Evolutionary conservation across 768 basidiomycete species (phyloP).

Genomic region (Arthromyces matolae): DNA sequence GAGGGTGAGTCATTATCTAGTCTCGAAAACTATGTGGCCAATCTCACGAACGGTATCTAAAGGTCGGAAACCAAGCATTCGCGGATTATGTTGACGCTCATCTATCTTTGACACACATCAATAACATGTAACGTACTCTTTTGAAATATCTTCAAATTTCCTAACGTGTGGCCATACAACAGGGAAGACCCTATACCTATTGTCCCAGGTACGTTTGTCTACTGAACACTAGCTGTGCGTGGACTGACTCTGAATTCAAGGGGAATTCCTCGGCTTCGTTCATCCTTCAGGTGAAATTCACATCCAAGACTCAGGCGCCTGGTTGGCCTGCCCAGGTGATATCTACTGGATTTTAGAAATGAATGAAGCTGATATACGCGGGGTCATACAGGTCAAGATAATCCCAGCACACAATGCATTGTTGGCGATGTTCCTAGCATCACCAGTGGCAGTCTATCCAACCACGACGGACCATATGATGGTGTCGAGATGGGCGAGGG

Average conservation of each 20-base stretch:
- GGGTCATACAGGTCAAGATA: conserved; percentile 61
- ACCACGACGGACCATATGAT: conserved; percentile 48
- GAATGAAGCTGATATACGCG: no score
- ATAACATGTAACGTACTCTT: conserved; percentile 42
- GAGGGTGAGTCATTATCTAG: conserved; percentile 32
- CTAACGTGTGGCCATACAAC: neutral
- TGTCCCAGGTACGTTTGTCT: conserved; percentile 36
- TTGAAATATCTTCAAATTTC: neutral
- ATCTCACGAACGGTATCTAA: neutral
- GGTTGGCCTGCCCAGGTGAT: conserved; percentile 54
- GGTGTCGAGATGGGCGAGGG: conserved; percentile 22
- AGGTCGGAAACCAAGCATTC: conserved; percentile 60
- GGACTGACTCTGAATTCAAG: conserved; percentile 9
- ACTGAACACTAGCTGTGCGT: no score
- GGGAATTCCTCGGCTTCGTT: conserved; percentile 32
- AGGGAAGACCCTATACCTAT: conserved; percentile 41
- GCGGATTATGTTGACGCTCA: conserved; percentile 57
- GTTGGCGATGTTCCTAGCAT: conserved; percentile 52
- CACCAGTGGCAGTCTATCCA: conserved; percentile 34
- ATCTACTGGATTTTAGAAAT: neutral
- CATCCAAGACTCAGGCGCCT: conserved; percentile 44
- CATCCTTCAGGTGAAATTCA: conserved; percentile 50
- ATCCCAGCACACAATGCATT: conserved; percentile 44
- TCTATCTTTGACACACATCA: conserved; percentile 51
- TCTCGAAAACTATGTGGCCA: neutral